Conservation (phyloP, 768 basidiomycete species). For the Antrodiella citrinella region DNA sequence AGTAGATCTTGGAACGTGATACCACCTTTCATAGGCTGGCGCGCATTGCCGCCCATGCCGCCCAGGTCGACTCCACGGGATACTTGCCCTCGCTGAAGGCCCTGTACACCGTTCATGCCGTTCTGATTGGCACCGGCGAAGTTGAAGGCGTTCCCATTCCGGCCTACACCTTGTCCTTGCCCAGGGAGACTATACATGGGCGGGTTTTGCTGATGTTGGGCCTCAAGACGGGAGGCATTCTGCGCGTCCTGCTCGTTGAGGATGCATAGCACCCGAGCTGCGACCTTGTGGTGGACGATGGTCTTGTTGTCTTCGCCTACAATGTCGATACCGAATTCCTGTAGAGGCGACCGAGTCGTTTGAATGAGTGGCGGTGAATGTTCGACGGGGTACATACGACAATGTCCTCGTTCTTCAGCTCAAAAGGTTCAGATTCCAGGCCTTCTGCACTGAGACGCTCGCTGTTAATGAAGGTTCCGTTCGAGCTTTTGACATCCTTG, state of each 20-base stretch:
- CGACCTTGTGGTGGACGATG: slow-evolving; percentile 97
- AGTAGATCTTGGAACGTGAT: slow-evolving; percentile 91
- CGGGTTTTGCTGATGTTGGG: slow-evolving; percentile 38
- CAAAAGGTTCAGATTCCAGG: slow-evolving; percentile 85
- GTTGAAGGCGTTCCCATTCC: slow-evolving; percentile 32
- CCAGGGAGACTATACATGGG: slow-evolving; percentile 20
- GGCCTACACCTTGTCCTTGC: slow-evolving; percentile 29
- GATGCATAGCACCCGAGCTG: slow-evolving; percentile 87
- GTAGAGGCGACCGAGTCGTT: slow-evolving; percentile 10
- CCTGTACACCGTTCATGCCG: slow-evolving; percentile 21
- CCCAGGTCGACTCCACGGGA: slow-evolving; percentile 66
- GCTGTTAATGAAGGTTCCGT: slow-evolving; percentile 97
- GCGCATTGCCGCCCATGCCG: slow-evolving; percentile 65
- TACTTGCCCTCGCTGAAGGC: slow-evolving; percentile 42
- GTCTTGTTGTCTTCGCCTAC: slow-evolving; percentile 98
- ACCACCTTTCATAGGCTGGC: slow-evolving; percentile 74
- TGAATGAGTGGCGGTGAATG: slow-evolving; percentile 3
- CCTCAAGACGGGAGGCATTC: slow-evolving; percentile 62
- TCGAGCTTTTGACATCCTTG: slow-evolving; percentile 96
- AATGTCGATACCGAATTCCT: slow-evolving; percentile 99
- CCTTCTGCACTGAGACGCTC: slow-evolving; percentile 87
- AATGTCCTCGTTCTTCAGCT: slow-evolving; percentile 91
- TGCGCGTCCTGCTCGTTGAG: slow-evolving; percentile 81
- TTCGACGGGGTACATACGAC: slow-evolving; percentile 55
- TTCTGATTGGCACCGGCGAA: slow-evolving; percentile 30